Evolutionary conservation across 345 rosid genomes (phyloP).

Genomic region (Lepidium aucheri): DNA sequence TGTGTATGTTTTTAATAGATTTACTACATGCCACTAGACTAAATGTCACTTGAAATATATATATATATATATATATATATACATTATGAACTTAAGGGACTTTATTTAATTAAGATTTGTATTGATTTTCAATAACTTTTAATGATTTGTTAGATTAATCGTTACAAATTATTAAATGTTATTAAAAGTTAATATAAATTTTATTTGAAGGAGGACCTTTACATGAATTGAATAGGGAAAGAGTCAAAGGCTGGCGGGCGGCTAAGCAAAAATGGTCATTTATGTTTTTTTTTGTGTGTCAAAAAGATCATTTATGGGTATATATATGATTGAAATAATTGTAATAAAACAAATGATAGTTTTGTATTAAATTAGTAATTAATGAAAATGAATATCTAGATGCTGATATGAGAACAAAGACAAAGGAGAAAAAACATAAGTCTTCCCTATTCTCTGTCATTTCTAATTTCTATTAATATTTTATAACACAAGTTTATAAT

Average conservation of each 20-base stretch:
- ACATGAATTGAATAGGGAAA: neutral
- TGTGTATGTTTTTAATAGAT: too few species aligned
- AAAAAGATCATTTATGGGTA: too few species aligned
- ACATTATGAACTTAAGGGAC: too few species aligned
- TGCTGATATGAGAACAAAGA: conserved; percentile 20
- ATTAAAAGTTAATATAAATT: too few species aligned
- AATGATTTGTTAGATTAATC: too few species aligned
- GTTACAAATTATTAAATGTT: too few species aligned
- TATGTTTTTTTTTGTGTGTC: neutral
- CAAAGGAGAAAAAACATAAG: conserved; percentile 37
- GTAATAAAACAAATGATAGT: neutral
- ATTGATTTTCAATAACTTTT: too few species aligned
- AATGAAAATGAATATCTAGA: neutral
- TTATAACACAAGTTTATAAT: conserved; percentile 6
- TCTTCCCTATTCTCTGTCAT: conserved; percentile 35
- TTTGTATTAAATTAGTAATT: neutral
- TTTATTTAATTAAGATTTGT: too few species aligned
- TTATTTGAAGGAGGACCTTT: too few species aligned
- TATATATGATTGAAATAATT: neutral
- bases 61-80: too few species aligned
- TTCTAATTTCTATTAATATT: conserved; percentile 27
- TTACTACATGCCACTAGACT: too few species aligned
- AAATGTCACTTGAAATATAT: too few species aligned
- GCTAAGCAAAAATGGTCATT: neutral
- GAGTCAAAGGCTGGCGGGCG: conserved; percentile 25